Base-by-base conservation (phyloP, 768 basidiomycete species). In the Rhodotorula graminis region DNA sequence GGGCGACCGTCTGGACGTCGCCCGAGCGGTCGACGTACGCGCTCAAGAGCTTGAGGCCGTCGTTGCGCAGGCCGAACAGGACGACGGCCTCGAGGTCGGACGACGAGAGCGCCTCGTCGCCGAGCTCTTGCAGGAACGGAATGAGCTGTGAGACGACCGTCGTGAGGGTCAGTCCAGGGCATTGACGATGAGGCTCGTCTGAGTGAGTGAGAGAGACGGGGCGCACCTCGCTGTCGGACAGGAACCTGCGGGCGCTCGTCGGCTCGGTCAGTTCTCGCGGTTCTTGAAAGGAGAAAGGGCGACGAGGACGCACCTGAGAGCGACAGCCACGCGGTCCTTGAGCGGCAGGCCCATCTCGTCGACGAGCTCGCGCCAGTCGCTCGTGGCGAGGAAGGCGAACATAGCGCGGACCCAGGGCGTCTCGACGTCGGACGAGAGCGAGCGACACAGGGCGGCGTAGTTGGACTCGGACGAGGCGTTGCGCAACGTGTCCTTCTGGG, bases 61-160 rank as follows among this genome's bases (percentile, higher is more conserved):
- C 74, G 58, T 69, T 71, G 5, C 75, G 75, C 5, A 76, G 64
- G 21, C 75, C 75, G 63, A 76, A 73, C 27, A 76, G 69, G 58
- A 76, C 69, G 62, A 76, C 69, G 33, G 71, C 71, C 47, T 67
- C 69, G 59, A 73, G 75, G 64, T 76, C 75, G 31, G 61, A 64
- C 15, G 63, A 64, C 7, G 65, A 58, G 18, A 72, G 69, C 4
- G 75, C 69, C 42, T 70, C 72, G 23, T 65, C 64, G 25, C 69
- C 69, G 49, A 73, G 62, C 12, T 70, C 71, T 42, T 62, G 46
- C 12, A 76, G 64, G 66, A 73, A 73, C 3, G 75, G 67, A n/a
- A 76, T 59, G 56, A 76, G 72, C 71, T 76, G 49, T 33, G 42
- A 46, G 23, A 33, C 4, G 37, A 9, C 5, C 27, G 19, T 21